phyloP scores from a whole-genome alignment of 2,329 filamentous ascomycete genomes.

The Fusarium keratoplasticum region DNA sequence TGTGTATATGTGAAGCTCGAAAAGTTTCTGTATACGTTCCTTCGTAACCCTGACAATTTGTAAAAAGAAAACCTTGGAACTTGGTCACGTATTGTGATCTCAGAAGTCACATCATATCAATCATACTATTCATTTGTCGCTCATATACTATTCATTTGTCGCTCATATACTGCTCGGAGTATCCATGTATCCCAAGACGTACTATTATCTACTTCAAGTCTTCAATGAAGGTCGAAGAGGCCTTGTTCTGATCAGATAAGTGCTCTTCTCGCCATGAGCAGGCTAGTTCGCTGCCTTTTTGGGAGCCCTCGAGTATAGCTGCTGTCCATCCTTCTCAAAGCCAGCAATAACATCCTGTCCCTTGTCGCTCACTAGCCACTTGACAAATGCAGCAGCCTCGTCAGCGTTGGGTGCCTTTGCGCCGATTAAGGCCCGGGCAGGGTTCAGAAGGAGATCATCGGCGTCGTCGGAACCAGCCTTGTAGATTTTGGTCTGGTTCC shows the following conservation, averaged over 20 bases:
- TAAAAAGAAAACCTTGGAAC: not conserved
- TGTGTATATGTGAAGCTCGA: not conserved
- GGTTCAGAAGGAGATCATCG: conserved; percentile 55
- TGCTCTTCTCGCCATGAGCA: not conserved
- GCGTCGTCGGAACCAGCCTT: conserved; percentile 50
- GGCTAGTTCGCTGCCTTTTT: conserved; percentile 49
- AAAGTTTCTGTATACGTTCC: not conserved
- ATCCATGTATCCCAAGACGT: not conserved
- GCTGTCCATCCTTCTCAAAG: conserved; percentile 29
- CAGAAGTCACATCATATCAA: not conserved
- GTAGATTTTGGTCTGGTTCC: conserved; percentile 51
- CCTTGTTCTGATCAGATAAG: not conserved
- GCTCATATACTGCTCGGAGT: not conserved
- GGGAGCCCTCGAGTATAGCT: conserved; percentile 26
- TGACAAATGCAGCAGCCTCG: conserved; percentile 23
- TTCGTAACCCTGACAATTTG: not conserved
- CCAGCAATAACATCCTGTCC: conserved; percentile 26
- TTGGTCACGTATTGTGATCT: not conserved
- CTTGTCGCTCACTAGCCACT: conserved; percentile 32
- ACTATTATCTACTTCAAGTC: not conserved
- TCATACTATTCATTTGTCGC: not conserved
- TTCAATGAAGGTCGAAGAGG: not conserved
- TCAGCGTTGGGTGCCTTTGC: conserved; percentile 19
- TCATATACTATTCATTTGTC: not conserved
- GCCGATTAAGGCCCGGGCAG: conserved; percentile 44